phyloP scores from a whole-genome alignment of 495 filamentous ascomycete species.

The Parathielavia appendiculata region DNA sequence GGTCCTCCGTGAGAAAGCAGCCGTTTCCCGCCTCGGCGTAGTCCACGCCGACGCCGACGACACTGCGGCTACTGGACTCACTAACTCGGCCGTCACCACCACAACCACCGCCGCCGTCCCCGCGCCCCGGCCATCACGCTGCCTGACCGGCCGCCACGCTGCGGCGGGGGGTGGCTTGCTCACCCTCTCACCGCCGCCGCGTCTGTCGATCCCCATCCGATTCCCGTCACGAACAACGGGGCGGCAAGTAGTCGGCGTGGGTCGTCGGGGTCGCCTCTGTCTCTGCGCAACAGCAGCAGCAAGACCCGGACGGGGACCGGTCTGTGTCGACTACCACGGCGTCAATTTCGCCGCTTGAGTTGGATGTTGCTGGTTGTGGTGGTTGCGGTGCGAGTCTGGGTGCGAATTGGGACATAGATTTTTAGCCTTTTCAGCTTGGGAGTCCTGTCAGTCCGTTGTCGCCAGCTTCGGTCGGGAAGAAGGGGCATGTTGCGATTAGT shows the following conservation, averaged over 20 bases:
- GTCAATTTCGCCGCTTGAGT: slow-evolving; percentile 9
- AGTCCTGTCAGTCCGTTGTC: slow-evolving; percentile 19
- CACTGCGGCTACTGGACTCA: not conserved
- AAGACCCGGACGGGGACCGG: too few species aligned
- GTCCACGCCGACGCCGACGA: slow-evolving; percentile 18
- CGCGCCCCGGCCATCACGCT: not conserved
- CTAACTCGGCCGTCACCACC: not conserved
- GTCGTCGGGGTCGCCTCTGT: not conserved
- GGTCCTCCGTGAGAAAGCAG: slow-evolving; percentile 41
- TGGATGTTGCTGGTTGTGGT: not conserved
- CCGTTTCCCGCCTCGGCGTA: slow-evolving; percentile 33
- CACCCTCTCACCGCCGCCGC: not conserved
- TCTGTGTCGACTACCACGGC: not conserved
- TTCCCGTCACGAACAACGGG: not conserved
- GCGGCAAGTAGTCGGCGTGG: too few species aligned
- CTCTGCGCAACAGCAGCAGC: not conserved
- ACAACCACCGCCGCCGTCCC: not conserved
- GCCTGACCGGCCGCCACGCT: too few species aligned
- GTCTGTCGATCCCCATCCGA: slow-evolving; percentile 4
- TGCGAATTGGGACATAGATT: slow-evolving; percentile 10
- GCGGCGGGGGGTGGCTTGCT: not conserved
- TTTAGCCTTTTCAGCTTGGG: slow-evolving; percentile 15
- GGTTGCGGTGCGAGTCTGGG: not conserved
- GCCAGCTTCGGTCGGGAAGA: not conserved
- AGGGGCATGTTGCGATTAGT: not conserved